These are phyloP conservation scores for Candida sanyiensis DNA, from an alignment of 805 yeast species.

Conservation along the genomic window DNA sequence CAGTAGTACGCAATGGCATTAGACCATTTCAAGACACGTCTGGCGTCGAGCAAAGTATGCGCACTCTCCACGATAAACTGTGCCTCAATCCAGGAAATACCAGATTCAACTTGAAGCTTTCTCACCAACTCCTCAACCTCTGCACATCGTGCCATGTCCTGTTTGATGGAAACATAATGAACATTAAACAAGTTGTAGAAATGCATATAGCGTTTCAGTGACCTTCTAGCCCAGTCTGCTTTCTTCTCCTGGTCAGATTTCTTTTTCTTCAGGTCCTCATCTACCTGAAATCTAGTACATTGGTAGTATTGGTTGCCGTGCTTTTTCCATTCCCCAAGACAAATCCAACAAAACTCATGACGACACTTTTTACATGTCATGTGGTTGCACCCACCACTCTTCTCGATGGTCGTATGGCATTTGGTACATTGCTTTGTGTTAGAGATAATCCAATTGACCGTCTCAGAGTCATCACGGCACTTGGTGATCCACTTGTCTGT, in stretches of 20 bases:
- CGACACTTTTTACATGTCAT: conserved; percentile 81
- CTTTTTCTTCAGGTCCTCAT: conserved; percentile 18
- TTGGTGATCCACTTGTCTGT: conserved; percentile 69
- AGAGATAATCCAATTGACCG: conserved; percentile 78
- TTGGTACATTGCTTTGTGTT: conserved; percentile 85
- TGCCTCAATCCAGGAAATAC: conserved; percentile 81
- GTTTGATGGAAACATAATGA: conserved; percentile 70
- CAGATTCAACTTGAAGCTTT: conserved; percentile 54
- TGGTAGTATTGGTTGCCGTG: conserved; percentile 63
- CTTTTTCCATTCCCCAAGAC: conserved; percentile 65
- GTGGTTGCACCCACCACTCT: conserved; percentile 96
- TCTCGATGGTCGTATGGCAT: conserved; percentile 76
- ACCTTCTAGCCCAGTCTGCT: conserved; percentile 37
- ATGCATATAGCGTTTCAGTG: conserved; percentile 63
- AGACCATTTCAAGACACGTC: conserved; percentile 85
- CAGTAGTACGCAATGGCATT: conserved; percentile 75
- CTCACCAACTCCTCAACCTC: conserved; percentile 60
- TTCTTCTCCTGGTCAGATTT: conserved; percentile 30
- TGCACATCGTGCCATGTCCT: conserved; percentile 61
- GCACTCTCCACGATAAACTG: conserved; percentile 77
- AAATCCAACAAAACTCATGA: conserved; percentile 90
- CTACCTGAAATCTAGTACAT: conserved; percentile 52
- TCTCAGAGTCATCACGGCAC: conserved; percentile 82
- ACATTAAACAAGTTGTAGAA: conserved; percentile 68
- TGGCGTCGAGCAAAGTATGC: conserved; percentile 54